phyloP scores from a whole-genome alignment of 2,329 filamentous ascomycete genomes.

The Fragosphaeria purpurea region DNA sequence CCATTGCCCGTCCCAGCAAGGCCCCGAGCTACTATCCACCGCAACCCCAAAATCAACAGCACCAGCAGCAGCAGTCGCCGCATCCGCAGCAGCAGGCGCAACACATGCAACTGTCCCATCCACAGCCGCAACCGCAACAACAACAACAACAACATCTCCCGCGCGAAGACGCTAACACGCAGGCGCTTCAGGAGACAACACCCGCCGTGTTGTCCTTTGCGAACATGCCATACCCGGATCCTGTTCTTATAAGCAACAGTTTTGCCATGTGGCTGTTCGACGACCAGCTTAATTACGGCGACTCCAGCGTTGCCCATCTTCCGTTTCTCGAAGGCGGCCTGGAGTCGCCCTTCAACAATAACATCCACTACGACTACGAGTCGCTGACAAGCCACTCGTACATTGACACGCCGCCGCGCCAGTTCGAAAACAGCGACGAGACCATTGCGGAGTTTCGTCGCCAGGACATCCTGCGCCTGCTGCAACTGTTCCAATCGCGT shows the following conservation, averaged over 20 bases:
- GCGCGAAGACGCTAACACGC: slow-evolving; percentile 4
- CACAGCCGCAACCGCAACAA: background rate
- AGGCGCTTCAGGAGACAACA: slow-evolving; percentile 20
- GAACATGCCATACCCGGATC: slow-evolving; percentile 25
- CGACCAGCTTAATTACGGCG: slow-evolving; percentile 29
- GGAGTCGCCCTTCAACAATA: slow-evolving; percentile 41
- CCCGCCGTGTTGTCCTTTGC: slow-evolving; percentile 25
- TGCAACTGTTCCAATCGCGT: slow-evolving; percentile 33
- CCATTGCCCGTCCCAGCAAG: slow-evolving; percentile 17
- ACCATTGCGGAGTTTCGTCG: slow-evolving; percentile 34
- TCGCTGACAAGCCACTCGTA: slow-evolving; percentile 38
- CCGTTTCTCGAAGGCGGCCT: slow-evolving; percentile 40
- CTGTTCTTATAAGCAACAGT: slow-evolving; percentile 29
- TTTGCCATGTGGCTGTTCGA: slow-evolving; percentile 45
- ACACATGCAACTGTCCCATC: background rate
- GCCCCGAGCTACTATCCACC: slow-evolving; percentile 27
- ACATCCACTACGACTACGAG: slow-evolving; percentile 41
- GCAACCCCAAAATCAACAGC: background rate
- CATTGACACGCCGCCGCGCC: slow-evolving; percentile 32
- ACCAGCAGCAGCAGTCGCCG: background rate
- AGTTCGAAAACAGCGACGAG: slow-evolving; percentile 30
- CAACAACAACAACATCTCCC: background rate
- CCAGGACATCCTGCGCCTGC: slow-evolving; percentile 33
- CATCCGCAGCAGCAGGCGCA: background rate
- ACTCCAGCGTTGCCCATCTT: slow-evolving; percentile 32